These are phyloP conservation scores for Thinopyrum elongatum DNA, from an alignment of 176 grass and related monocot genomes.

Conservation along the genomic window DNA sequence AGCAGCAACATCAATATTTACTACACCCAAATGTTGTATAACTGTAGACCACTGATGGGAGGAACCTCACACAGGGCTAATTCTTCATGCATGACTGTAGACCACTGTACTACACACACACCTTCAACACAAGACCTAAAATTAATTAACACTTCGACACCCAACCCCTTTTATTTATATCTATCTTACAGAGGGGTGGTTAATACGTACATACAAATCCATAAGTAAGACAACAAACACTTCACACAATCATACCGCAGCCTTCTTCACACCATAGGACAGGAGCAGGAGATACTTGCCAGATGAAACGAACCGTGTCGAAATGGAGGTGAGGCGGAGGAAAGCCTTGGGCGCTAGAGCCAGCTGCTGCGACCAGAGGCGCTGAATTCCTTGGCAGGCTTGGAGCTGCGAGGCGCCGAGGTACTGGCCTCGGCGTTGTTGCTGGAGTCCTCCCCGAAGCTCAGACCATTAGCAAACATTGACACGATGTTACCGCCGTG, in stretches of 20 bases:
- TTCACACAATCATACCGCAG: not conserved
- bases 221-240: slow-evolving; percentile 1
- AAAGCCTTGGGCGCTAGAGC: slow-evolving; percentile 27
- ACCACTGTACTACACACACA: not conserved
- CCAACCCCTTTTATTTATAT: slow-evolving; percentile 36
- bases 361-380: slow-evolving; percentile 1
- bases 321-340: not conserved
- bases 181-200: slow-evolving; percentile 10
- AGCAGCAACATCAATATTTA: not conserved
- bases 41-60: not conserved
- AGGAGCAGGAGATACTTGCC: not conserved
- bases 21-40: not conserved
- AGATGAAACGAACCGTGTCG: not conserved
- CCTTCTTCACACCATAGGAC: slow-evolving; percentile 5
- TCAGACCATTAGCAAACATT: slow-evolving; percentile 39
- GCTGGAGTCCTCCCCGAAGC: slow-evolving; percentile 7
- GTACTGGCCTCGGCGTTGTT: not conserved
- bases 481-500: slow-evolving; percentile 65
- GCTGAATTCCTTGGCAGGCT: not conserved
- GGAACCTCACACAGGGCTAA: not conserved
- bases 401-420: slow-evolving; percentile 12
- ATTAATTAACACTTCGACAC: slow-evolving; percentile 11
- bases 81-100: not conserved
- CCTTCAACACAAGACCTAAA: not conserved
- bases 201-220: not conserved